Percentiles rank a stretch among this genome's conserved stretches.
phyloP scores from a whole-genome alignment of 352 stramenopile genomes.

The Globisporangium spinosum region DNA sequence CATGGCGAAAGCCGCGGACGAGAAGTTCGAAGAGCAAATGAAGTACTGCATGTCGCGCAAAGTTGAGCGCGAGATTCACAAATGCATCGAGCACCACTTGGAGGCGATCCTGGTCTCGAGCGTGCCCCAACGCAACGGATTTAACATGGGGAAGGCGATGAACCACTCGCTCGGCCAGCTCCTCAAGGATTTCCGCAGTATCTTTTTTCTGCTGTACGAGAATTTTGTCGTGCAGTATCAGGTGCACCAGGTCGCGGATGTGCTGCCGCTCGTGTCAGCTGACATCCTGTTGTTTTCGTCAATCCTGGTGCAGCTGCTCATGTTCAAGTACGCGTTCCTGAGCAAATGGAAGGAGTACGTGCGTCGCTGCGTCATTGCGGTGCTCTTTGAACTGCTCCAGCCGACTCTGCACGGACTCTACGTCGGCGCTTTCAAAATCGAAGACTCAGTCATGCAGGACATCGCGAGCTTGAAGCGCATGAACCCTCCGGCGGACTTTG shows the following conservation, averaged over 20 bases:
- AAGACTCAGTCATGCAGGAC: constrained; percentile 42
- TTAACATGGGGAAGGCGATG: constrained; percentile 34
- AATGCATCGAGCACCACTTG: constrained; percentile 40
- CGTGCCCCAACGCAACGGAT: constrained; percentile 35
- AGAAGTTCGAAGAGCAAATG: constrained; percentile 58
- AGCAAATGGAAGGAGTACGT: constrained; percentile 23
- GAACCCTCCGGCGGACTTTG: constrained; percentile 33
- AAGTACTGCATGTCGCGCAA: constrained; percentile 40
- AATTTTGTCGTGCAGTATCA: constrained; percentile 15
- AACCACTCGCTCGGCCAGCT: constrained; percentile 47
- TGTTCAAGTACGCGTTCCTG: constrained; percentile 51
- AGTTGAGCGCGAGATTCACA: constrained; percentile 27
- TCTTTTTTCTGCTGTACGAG: constrained; percentile 49
- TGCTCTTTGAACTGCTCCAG: constrained; percentile 63
- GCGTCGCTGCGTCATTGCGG: constrained; percentile 43
- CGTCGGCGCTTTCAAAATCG: constrained; percentile 39
- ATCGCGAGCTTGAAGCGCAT: constrained; percentile 27
- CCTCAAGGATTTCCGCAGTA: constrained; percentile 45
- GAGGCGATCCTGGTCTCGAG: constrained; percentile 34
- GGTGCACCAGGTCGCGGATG: constrained; percentile 18
- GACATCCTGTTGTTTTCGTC: constrained; percentile 51
- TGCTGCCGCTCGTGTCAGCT: constrained; percentile 41
- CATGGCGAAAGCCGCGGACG: constrained; percentile 44
- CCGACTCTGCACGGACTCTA: constrained; percentile 56
- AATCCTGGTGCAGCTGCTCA: constrained; percentile 49